Base-by-base conservation (phyloP, 192 early-diverging fungal species). In the Tieghemiomyces parasiticus region DNA sequence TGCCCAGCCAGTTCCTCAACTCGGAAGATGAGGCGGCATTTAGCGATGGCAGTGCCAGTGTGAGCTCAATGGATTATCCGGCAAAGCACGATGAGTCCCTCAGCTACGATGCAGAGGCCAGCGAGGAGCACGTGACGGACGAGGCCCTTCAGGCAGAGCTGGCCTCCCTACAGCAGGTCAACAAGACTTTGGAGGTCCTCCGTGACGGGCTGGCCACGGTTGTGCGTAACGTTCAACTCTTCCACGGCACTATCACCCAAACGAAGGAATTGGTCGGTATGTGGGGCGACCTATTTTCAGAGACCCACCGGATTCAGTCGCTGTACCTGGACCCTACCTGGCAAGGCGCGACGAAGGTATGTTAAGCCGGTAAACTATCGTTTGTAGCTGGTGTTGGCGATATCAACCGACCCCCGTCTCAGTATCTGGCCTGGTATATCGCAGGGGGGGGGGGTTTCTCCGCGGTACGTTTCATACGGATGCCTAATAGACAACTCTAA, bases 201-300 rank as follows among this genome's bases (percentile, higher is more conserved):
- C 16, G 50, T 25, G 30, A 13, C 50, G 14, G 50, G 16, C 30
- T 52, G 26, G 0, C 50, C 2, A 28, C 22, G 22, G 26, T 52
- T 24, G 26, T 16, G 2, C 12, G 14, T 30, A 52, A 52, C 30
- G 30, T 52, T 25, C 50, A 28, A 25, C 26, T 16, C 13, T 52
- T 52, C 26, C 50, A 52, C 26, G 13, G 14, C 19, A 52, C 50
- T 28, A 52, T 52, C 30, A 3, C 50, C 50, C 50, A 52, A 25
- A 52, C 50, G 24, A 52, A 52, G 8, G 50, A 52, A 16, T 52
- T 52, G 50, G 30, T 52, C 14, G 50, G 26, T 2, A 29, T 28
- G 2, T 52, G 50, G 50, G 50, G 50, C 24, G 50, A 52, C 26
- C 12, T 52, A 30, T 52, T 52, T 28, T 52, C 50, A 2, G 50